Evolutionary conservation across 371 early-diverging fungal genomes (phyloP).

Genomic region (Basidiobolus meristosporus): DNA sequence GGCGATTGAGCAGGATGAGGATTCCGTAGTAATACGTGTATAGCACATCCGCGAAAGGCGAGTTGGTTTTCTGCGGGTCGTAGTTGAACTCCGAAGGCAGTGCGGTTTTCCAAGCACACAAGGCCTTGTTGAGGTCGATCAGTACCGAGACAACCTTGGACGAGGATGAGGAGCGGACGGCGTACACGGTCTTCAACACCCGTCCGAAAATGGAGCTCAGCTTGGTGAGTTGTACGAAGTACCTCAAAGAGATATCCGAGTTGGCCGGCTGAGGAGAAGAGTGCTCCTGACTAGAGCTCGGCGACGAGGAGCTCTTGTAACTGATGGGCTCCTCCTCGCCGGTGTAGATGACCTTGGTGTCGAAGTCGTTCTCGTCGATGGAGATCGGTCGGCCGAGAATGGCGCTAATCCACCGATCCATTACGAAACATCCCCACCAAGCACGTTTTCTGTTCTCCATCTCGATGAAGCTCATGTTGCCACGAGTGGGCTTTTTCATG

Average conservation of each 20-base stretch:
- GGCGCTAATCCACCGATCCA: slow-evolving; percentile 24
- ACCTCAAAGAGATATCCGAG: slow-evolving; percentile 27
- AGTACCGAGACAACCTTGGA: too few relatives aligned
- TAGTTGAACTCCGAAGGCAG: neutral
- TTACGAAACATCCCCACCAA: slow-evolving; percentile 33
- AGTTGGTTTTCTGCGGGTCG: neutral
- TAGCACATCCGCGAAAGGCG: slow-evolving; percentile 7
- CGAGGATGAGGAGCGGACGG: neutral
- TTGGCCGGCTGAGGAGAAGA: slow-evolving; percentile 14
- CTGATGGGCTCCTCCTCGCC: slow-evolving; percentile 17
- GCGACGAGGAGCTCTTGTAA: slow-evolving; percentile 26
- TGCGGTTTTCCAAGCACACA: neutral
- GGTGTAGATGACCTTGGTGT: slow-evolving; percentile 7
- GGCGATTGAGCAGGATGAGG: slow-evolving; percentile 3
- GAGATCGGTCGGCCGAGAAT: slow-evolving; percentile 19
- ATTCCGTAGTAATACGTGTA: slow-evolving; percentile 13
- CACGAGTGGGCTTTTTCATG: slow-evolving; percentile 21
- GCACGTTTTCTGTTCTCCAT: slow-evolving; percentile 33
- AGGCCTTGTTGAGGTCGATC: too few relatives aligned
- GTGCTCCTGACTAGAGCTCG: slow-evolving; percentile 23
- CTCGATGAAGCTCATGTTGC: slow-evolving; percentile 19
- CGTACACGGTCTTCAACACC: neutral
- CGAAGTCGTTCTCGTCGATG: slow-evolving; percentile 23
- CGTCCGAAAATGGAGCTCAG: neutral
- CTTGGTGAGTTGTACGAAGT: slow-evolving; percentile 30